These are phyloP conservation scores for Fraxinus quadrangulata DNA, from an alignment of 257 asterid genomes.

Conservation along the genomic window DNA sequence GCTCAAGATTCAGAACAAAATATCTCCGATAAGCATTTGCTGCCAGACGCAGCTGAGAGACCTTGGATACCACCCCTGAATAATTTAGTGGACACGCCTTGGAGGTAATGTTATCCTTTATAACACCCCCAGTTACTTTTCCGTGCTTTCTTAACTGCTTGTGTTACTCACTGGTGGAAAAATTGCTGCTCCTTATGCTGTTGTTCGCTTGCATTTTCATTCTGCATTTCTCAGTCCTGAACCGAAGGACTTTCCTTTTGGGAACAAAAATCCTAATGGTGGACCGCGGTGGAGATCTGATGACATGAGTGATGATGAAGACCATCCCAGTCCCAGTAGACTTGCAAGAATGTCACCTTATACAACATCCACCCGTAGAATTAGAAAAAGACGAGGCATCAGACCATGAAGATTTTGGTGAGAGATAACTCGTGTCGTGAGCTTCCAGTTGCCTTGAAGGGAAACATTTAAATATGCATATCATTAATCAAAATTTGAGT, in stretches of 20 bases:
- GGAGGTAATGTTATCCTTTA: conserved; percentile 36
- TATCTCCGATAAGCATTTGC: conserved; percentile 21
- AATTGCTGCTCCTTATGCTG: neutral
- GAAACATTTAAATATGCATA: neutral
- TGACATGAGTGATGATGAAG: conserved; percentile 46
- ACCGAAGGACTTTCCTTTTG: conserved; percentile 13
- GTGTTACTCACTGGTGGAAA: neutral
- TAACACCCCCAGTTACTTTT: neutral
- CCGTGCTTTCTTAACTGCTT: neutral
- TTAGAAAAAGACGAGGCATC: conserved; percentile 26
- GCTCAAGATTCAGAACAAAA: conserved; percentile 23
- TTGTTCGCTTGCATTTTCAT: conserved; percentile 4
- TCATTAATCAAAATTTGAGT: neutral
- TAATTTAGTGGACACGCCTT: conserved; percentile 27
- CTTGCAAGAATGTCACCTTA: conserved; percentile 20
- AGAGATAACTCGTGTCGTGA: conserved; percentile 9
- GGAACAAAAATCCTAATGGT: conserved; percentile 28
- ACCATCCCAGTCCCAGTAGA: conserved; percentile 18
- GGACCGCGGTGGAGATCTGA: conserved; percentile 59
- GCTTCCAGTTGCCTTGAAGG: neutral
- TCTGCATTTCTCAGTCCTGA: conserved; percentile 30
- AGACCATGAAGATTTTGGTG: conserved; percentile 23
- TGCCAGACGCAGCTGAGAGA: conserved; percentile 19
- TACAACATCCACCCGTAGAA: conserved; percentile 25
- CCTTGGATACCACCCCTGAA: conserved; percentile 23